Conservation (phyloP, 1,284 basidiomycete genomes). For the Malassezia yamatoensis region DNA sequence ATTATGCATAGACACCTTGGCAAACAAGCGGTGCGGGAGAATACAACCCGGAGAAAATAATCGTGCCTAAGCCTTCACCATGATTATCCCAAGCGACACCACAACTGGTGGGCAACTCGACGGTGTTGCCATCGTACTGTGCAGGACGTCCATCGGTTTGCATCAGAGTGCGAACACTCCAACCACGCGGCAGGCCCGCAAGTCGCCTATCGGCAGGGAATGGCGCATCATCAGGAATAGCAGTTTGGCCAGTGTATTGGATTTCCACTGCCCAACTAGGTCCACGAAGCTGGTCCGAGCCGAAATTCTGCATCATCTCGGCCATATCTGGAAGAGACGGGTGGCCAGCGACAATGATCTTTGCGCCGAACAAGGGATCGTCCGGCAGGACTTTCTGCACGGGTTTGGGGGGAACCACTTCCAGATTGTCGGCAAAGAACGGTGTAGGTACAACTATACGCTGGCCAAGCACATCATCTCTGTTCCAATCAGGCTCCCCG, state of each 20-base stretch:
- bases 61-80: neutral
- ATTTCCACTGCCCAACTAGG: conserved; percentile 15
- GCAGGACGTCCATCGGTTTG: conserved; percentile 4
- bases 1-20: neutral
- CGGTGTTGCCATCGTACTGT: neutral
- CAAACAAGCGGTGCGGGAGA: conserved; percentile 1
- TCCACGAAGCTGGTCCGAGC: neutral
- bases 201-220: neutral
- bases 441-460: neutral
- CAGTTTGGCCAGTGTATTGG: neutral
- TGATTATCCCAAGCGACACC: neutral
- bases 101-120: conserved; percentile 1
- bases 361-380: conserved; percentile 9
- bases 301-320: neutral
- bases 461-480: neutral
- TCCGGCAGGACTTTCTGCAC: neutral
- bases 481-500: neutral
- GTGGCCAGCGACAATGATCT: conserved; percentile 11
- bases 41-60: neutral
- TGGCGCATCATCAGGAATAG: neutral
- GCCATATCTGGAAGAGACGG: conserved; percentile 10
- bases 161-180: conserved; percentile 12
- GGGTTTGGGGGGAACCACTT: neutral
- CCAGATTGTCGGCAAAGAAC: conserved; percentile 15
- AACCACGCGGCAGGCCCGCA: neutral